Evolutionary conservation across 495 filamentous ascomycete species (phyloP).

Genomic region (Xylaria acuta): DNA sequence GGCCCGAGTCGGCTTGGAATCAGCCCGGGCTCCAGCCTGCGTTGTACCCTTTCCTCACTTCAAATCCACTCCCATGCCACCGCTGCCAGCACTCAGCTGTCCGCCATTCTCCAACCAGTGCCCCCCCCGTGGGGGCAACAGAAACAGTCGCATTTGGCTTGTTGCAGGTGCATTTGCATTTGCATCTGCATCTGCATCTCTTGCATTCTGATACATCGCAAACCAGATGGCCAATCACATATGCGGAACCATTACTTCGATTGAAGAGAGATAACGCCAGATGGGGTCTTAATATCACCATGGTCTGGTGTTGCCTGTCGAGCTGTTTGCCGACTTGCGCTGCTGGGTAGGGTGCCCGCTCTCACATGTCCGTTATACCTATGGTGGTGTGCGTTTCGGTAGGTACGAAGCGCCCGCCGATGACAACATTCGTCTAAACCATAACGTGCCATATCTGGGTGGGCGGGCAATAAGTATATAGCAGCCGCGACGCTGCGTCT

Average conservation of each 20-base stretch:
- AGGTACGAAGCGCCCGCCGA: background rate
- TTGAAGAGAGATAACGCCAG: conserved; percentile 18
- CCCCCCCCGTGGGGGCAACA: background rate
- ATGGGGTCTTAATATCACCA: conserved; percentile 15
- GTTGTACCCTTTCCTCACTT: background rate
- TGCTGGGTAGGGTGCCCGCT: background rate
- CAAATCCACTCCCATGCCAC: background rate
- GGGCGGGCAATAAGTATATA: background rate
- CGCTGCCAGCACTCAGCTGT: background rate
- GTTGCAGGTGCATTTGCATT: conserved; percentile 11
- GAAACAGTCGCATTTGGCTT: conserved; percentile 2
- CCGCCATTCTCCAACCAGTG: conserved; percentile 4
- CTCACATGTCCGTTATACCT: background rate
- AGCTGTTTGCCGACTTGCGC: background rate
- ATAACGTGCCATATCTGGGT: background rate
- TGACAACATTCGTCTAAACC: background rate
- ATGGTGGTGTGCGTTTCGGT: background rate
- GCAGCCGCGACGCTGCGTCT: conserved; percentile 7
- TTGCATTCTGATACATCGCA: conserved; percentile 11
- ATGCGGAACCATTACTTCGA: conserved; percentile 3
- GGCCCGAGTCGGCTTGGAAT: background rate
- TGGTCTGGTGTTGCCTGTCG: background rate
- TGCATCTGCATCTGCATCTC: conserved; percentile 16
- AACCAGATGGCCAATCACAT: conserved; percentile 18
- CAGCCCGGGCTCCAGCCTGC: background rate